These are phyloP conservation scores for Phyllosticta citribraziliensis DNA, from an alignment of 2,329 filamentous ascomycete species.

Conservation along the genomic window DNA sequence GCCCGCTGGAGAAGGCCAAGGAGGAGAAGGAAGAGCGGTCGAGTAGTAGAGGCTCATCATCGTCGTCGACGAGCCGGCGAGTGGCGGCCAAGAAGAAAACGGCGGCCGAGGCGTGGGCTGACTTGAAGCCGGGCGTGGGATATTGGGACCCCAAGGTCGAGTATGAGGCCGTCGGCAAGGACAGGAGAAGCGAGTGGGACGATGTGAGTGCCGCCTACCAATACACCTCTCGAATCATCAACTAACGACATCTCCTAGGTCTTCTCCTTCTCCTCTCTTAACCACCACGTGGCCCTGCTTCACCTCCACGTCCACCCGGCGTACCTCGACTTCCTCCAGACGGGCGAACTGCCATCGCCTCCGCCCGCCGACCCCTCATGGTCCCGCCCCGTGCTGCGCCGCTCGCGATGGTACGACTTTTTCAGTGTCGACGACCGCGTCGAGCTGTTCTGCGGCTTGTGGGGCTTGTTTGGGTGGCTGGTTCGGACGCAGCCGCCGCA, in stretches of 20 bases:
- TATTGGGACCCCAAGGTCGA: conserved; percentile 48
- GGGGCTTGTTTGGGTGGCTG: conserved; percentile 41
- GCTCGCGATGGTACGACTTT: conserved; percentile 51
- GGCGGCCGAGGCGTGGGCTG: conserved; percentile 43
- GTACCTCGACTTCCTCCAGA: conserved; percentile 46
- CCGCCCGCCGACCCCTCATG: conserved; percentile 28
- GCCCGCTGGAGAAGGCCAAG: conserved; percentile 17
- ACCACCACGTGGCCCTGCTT: conserved; percentile 52
- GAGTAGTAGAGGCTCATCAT: background rate
- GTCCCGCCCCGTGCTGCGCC: conserved; percentile 43
- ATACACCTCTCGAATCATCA: background rate
- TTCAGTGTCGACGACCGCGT: conserved; percentile 44
- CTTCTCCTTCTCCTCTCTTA: conserved; percentile 52
- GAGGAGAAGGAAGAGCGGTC: conserved; percentile 24
- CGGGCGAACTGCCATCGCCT: conserved; percentile 22
- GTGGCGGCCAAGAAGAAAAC: conserved; percentile 31
- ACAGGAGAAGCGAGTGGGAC: conserved; percentile 37
- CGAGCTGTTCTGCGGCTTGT: conserved; percentile 47
- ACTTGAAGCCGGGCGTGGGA: conserved; percentile 39
- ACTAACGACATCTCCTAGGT: conserved; percentile 33
- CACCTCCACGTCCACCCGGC: conserved; percentile 47
- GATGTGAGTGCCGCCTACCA: conserved; percentile 37
- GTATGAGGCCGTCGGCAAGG: conserved; percentile 49
- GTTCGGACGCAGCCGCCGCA: background rate
- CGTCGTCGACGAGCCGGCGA: conserved; percentile 14